Conservation (phyloP, 1,284 basidiomycete species). For the Ganoderma lucidum region DNA sequence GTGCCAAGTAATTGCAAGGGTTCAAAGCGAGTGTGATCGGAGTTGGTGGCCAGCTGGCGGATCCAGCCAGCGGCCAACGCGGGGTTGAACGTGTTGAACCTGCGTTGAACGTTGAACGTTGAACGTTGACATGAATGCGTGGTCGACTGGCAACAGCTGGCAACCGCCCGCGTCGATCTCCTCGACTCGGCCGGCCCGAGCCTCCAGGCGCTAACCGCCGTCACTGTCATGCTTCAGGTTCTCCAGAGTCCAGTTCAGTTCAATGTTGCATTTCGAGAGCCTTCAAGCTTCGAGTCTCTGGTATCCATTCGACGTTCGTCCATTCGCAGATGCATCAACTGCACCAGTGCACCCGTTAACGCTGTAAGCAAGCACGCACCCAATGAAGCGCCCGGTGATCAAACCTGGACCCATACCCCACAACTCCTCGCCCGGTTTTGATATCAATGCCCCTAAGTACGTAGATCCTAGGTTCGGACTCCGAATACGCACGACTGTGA, state of each 20-base stretch:
- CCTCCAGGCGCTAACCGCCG: not conserved
- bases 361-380: too few relatives aligned
- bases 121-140: not conserved
- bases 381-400: not conserved
- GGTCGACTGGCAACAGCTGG: not conserved
- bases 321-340: not conserved
- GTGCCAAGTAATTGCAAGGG: too few relatives aligned
- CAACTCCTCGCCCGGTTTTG: not conserved
- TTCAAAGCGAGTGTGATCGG: not conserved
- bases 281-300: too few relatives aligned
- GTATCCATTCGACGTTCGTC: not conserved
- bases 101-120: too few relatives aligned
- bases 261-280: too few relatives aligned
- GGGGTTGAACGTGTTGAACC: not conserved
- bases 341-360: too few relatives aligned
- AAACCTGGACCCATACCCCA: not conserved
- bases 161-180: not conserved
- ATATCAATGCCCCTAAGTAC: not conserved
- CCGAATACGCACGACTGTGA: too few relatives aligned
- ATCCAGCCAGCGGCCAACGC: not conserved
- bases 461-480: too few relatives aligned
- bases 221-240: not conserved
- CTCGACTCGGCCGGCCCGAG: not conserved
- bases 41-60: not conserved
- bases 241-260: too few relatives aligned